Percentiles rank a stretch among this genome's conserved stretches.
Evolutionary conservation across 805 yeast species (phyloP).

Genomic region (Wickerhamomyces sydowiorum): DNA sequence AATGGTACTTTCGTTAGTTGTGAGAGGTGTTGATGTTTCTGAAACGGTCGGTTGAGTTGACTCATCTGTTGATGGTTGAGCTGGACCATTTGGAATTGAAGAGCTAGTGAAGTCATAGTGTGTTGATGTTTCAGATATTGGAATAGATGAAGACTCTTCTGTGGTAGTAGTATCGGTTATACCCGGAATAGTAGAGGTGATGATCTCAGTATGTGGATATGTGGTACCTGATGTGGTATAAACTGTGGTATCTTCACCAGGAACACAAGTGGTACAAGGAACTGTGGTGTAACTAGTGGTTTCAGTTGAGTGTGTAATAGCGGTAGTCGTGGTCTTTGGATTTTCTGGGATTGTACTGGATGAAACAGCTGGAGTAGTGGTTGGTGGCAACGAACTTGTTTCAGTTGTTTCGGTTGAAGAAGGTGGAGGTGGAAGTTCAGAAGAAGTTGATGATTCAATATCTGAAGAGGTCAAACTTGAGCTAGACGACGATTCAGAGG

Average conservation of each 20-base stretch:
- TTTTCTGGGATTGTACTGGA: background rate
- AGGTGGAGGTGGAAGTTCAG: background rate
- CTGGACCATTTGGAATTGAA: constrained; percentile 2
- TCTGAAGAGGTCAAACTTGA: no score
- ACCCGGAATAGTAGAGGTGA: background rate
- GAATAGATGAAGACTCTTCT: background rate
- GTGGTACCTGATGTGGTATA: no score
- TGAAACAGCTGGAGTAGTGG: background rate
- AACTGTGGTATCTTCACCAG: no score
- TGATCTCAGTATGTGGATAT: background rate
- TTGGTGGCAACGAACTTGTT: background rate
- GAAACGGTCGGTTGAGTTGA: no score
- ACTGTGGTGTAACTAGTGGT: background rate
- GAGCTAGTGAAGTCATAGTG: background rate
- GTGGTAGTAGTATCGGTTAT: background rate
- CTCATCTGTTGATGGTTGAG: background rate
- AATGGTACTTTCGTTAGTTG: no score
- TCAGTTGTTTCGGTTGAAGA: background rate
- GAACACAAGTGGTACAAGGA: constrained; percentile 7
- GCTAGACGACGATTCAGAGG: background rate
- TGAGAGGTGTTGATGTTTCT: no score
- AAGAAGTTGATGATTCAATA: no score
- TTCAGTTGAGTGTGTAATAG: background rate
- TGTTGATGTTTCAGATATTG: no score
- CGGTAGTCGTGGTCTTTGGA: background rate